These are phyloP conservation scores for Zymoseptoria brevis DNA, from an alignment of 2,329 filamentous ascomycete genomes.

Conservation along the genomic window DNA sequence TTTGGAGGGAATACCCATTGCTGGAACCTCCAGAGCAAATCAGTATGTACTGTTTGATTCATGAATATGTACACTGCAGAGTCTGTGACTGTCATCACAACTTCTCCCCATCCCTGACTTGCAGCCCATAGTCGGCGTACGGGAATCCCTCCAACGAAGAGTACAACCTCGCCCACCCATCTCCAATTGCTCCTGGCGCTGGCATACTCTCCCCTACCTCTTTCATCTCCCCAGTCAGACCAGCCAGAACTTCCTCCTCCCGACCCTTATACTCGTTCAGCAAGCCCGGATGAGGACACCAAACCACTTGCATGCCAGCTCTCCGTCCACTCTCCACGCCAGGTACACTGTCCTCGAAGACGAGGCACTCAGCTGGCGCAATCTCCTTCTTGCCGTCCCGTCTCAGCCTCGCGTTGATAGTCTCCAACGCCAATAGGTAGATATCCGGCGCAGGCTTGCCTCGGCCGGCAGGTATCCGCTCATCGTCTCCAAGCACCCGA, in stretches of 20 bases:
- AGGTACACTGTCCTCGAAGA: constrained; percentile 92
- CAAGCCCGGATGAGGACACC: constrained; percentile 78
- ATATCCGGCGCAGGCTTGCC: constrained; percentile 96
- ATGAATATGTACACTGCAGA: background rate
- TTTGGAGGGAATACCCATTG: background rate
- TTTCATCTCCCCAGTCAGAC: constrained; percentile 63
- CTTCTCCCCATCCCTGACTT: constrained; percentile 13
- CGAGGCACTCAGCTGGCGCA: constrained; percentile 76
- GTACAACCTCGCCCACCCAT: constrained; percentile 53
- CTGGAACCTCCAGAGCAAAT: background rate
- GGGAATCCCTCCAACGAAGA: constrained; percentile 51
- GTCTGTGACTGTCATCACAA: constrained; percentile 2
- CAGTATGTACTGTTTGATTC: background rate
- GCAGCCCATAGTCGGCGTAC: constrained; percentile 53
- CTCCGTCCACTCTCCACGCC: constrained; percentile 85
- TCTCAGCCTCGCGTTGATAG: constrained; percentile 67
- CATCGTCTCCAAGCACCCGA: constrained; percentile 77
- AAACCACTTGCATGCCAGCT: constrained; percentile 90
- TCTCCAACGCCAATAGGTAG: constrained; percentile 75
- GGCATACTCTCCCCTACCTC: constrained; percentile 40
- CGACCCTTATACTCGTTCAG: constrained; percentile 66
- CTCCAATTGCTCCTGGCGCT: constrained; percentile 46
- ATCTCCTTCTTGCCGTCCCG: constrained; percentile 53
- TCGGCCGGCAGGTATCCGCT: constrained; percentile 65
- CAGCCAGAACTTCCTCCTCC: constrained; percentile 76